Conservation (phyloP, 2,329 filamentous ascomycete genomes). For the Alternaria sp. region DNA sequence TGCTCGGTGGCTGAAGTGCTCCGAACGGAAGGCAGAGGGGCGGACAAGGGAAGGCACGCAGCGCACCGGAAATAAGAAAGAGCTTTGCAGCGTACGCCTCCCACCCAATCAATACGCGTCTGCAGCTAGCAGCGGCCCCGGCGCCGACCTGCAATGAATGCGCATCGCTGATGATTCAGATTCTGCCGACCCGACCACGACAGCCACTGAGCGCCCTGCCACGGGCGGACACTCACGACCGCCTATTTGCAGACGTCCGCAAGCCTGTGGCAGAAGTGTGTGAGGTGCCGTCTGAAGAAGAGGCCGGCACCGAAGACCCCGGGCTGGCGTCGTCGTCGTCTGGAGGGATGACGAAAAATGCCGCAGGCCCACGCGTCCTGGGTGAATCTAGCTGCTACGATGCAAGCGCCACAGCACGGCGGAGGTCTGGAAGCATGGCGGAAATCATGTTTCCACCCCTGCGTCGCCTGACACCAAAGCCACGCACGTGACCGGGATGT, state of each 20-base stretch:
- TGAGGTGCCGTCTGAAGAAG: not conserved
- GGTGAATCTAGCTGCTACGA: not conserved
- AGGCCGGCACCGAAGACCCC: not conserved
- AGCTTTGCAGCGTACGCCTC: constrained; percentile 20
- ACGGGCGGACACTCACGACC: not conserved
- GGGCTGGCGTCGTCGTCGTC: not conserved
- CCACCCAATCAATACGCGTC: constrained; percentile 24
- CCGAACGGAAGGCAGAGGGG: constrained; percentile 7
- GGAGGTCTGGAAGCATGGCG: constrained; percentile 13
- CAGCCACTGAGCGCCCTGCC: not conserved
- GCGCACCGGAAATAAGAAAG: constrained; percentile 25
- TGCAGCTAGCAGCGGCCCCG: not conserved
- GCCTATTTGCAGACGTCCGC: not conserved
- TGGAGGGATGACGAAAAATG: constrained; percentile 18
- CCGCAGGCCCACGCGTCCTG: constrained; percentile 21
- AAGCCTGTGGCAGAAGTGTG: not conserved
- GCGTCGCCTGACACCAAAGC: not conserved
- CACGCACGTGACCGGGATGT: constrained; percentile 15
- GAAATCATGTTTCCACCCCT: constrained; percentile 10
- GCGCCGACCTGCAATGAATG: constrained; percentile 1
- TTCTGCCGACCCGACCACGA: not conserved
- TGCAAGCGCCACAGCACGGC: constrained; percentile 10
- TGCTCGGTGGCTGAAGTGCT: constrained; percentile 9
- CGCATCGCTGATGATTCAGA: constrained; percentile 7
- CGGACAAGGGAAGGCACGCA: constrained; percentile 2